A percentile compares a stretch with the other conserved stretches of the same genome.
phyloP scores from a whole-genome alignment of 2,329 filamentous ascomycete species.

The Curvularia eragrostidis region DNA sequence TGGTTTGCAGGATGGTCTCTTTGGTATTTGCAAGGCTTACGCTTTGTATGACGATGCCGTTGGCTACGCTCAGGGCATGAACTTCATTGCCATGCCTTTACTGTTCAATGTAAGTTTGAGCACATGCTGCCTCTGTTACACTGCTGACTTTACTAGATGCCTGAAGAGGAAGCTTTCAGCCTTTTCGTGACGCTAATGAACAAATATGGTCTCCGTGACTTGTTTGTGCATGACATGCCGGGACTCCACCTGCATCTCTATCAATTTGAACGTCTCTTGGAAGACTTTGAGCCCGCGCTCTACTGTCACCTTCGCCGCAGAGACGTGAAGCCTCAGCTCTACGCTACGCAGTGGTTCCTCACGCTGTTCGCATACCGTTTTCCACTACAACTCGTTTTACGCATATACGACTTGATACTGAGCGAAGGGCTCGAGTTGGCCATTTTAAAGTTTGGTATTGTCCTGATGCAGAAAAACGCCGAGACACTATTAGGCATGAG shows the following conservation, averaged over 20 bases:
- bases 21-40: slow-evolving; percentile 96
- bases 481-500: slow-evolving; percentile 78
- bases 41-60: slow-evolving; percentile 93
- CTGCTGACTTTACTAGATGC: slow-evolving; percentile 70
- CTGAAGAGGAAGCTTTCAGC: slow-evolving; percentile 95
- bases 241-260: slow-evolving; percentile 92
- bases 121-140: slow-evolving; percentile 67
- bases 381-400: slow-evolving; percentile 91
- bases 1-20: slow-evolving; percentile 90
- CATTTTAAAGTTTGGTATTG: slow-evolving; percentile 92
- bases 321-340: slow-evolving; percentile 87
- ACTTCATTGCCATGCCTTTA: slow-evolving; percentile 95
- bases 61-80: slow-evolving; percentile 98
- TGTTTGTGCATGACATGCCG: slow-evolving; percentile 96
- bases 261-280: slow-evolving; percentile 91
- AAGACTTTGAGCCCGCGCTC: slow-evolving; percentile 91
- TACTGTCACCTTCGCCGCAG: slow-evolving; percentile 92
- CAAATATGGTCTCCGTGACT: slow-evolving; percentile 88
- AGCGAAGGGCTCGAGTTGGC: slow-evolving; percentile 88
- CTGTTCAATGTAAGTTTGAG: slow-evolving; percentile 79
- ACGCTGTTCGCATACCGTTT: slow-evolving; percentile 99
- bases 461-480: slow-evolving; percentile 95
- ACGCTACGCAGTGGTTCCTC: slow-evolving; percentile 98
- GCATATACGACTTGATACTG: slow-evolving; percentile 94
- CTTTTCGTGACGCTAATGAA: slow-evolving; percentile 94